Conservation (phyloP, 768 basidiomycete species). For the Tricholoma hemisulphureum region DNA sequence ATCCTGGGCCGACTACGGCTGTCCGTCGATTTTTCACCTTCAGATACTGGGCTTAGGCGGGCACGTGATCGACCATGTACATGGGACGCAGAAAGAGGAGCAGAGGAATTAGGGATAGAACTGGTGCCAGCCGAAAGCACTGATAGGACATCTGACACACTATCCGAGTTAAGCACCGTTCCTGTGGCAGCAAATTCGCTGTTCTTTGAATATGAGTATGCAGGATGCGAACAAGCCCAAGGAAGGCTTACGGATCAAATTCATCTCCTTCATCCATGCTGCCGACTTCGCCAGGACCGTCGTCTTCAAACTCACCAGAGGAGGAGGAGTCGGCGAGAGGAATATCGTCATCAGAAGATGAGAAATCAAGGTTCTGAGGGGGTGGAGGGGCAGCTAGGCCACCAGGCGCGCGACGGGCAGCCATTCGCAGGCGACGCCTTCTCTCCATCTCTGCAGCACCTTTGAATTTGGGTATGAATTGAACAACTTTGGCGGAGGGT, state of each 20-base stretch:
- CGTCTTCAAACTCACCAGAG: slow-evolving; percentile 52
- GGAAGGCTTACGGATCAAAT: slow-evolving; percentile 68
- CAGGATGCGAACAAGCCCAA: not conserved
- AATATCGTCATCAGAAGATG: slow-evolving; percentile 53
- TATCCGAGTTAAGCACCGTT: slow-evolving; percentile 52
- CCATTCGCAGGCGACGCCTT: slow-evolving; percentile 62
- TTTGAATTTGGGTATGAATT: slow-evolving; percentile 77
- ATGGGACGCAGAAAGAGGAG: slow-evolving; percentile 47
- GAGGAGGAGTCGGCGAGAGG: slow-evolving; percentile 46
- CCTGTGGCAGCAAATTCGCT: slow-evolving; percentile 72
- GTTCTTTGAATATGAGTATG: slow-evolving; percentile 1
- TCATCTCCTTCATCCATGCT: slow-evolving; percentile 67
- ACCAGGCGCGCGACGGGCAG: slow-evolving; percentile 52
- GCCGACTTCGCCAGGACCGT: slow-evolving; percentile 42
- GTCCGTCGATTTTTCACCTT: slow-evolving; percentile 37
- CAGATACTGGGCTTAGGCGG: slow-evolving; percentile 64
- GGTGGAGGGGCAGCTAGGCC: slow-evolving; percentile 33
- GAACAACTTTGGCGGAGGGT: slow-evolving; percentile 50
- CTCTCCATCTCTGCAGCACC: slow-evolving; percentile 87
- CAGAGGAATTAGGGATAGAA: slow-evolving; percentile 58
- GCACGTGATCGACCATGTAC: slow-evolving; percentile 38
- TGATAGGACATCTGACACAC: slow-evolving; percentile 62
- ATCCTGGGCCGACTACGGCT: slow-evolving; percentile 10
- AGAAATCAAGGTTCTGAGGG: slow-evolving; percentile 43
- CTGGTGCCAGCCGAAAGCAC: slow-evolving; percentile 50